A percentile compares a stretch with the other conserved stretches of the same genome.
Conservation (phyloP, 108 stramenopile genomes). For the Cyclotella cryptica region DNA sequence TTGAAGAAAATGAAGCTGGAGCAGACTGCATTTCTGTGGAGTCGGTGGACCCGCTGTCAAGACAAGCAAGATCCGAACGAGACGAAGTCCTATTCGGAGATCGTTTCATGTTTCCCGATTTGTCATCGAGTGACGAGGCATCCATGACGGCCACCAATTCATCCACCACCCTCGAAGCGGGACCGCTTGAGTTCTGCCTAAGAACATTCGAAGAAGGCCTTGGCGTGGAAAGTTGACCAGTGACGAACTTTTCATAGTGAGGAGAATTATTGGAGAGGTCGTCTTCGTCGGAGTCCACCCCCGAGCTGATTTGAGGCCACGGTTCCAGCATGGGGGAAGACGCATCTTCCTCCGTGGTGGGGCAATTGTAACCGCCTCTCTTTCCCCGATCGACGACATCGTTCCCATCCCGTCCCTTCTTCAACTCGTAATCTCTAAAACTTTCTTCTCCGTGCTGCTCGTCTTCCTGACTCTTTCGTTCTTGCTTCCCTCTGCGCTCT, state of each 20-base stretch:
- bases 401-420: background rate
- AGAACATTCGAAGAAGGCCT: background rate
- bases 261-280: conserved; percentile 8
- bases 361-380: background rate
- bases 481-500: background rate
- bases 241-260: conserved; percentile 1
- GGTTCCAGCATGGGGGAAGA: conserved; percentile 17
- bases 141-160: conserved; percentile 51
- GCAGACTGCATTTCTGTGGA: background rate
- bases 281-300: conserved; percentile 22
- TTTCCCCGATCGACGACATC: conserved; percentile 10
- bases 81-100: background rate
- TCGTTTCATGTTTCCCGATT: background rate
- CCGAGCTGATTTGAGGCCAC: conserved; percentile 30
- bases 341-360: conserved; percentile 15
- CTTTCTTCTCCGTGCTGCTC: background rate
- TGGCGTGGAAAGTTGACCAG: background rate
- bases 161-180: conserved; percentile 37
- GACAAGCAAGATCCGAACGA: background rate
- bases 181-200: conserved; percentile 7
- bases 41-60: background rate
- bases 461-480: background rate
- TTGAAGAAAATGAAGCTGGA: background rate
- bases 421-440: conserved; percentile 12
- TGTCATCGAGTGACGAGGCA: conserved; percentile 3